phyloP scores from a whole-genome alignment of 768 basidiomycete species.

The Amanita polypyramis region DNA sequence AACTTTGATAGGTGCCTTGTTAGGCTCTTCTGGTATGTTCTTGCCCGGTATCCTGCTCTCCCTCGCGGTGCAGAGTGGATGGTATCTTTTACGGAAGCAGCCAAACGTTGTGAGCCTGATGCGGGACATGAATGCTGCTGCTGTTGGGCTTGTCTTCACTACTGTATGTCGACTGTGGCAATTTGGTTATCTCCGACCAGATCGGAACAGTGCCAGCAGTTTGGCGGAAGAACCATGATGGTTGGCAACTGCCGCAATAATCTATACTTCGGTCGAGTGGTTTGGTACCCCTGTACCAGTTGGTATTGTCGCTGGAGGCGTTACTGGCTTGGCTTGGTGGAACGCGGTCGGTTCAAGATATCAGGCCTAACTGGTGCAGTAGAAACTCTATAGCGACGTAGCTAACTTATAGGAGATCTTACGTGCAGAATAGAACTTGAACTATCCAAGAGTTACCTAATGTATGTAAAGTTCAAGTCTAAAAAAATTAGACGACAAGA shows the following conservation, averaged over 20 bases:
- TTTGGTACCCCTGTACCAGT: conserved; percentile 27
- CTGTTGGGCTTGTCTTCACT: conserved; percentile 31
- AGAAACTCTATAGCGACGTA: not conserved
- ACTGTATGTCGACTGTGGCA: conserved; percentile 31
- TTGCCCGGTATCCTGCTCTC: conserved; percentile 32
- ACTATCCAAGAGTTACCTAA: not conserved
- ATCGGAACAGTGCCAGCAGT: conserved; percentile 18
- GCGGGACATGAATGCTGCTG: conserved; percentile 30
- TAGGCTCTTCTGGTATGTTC: conserved; percentile 43
- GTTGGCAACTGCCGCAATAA: conserved; percentile 29
- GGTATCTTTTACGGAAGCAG: conserved; percentile 21
- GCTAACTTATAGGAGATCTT: not conserved
- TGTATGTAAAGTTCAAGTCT: not conserved
- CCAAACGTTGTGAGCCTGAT: conserved; percentile 21
- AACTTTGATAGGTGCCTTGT: conserved; percentile 29
- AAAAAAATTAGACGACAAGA: not conserved
- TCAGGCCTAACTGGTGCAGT: not conserved
- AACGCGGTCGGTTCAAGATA: conserved; percentile 17
- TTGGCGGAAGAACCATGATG: conserved; percentile 35
- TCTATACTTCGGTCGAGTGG: conserved; percentile 32
- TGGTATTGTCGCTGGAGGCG: conserved; percentile 28
- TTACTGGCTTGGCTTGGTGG: conserved; percentile 34
- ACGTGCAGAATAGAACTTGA: not conserved
- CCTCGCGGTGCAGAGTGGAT: conserved; percentile 25
- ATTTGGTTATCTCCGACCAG: conserved; percentile 24